These are phyloP conservation scores for Lotmaria passim DNA, from an alignment of 208 protist genomes.

Conservation along the genomic window DNA sequence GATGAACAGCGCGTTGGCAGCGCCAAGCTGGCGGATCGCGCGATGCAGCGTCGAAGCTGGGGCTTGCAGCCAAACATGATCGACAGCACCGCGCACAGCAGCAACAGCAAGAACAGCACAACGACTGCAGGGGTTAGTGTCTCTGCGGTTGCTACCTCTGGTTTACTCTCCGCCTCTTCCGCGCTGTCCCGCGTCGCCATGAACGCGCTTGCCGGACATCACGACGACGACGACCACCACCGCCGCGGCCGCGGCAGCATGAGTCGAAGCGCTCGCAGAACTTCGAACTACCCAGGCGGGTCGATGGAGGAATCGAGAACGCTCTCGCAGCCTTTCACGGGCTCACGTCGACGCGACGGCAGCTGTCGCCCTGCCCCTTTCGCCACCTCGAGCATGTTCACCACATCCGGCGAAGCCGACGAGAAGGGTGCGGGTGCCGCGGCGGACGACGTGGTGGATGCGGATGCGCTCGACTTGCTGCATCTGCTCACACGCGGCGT, in stretches of 20 bases:
- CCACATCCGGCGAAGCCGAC: neutral
- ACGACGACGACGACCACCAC: too few species aligned
- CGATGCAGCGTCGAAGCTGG: constrained; percentile 34
- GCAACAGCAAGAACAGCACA: neutral
- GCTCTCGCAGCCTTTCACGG: constrained; percentile 23
- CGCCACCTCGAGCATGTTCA: neutral
- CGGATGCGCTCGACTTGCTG: constrained; percentile 57
- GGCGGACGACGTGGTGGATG: constrained; percentile 8
- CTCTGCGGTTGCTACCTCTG: neutral
- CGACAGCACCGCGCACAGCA: constrained; percentile 23
- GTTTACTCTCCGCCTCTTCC: neutral
- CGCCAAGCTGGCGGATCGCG: constrained; percentile 50
- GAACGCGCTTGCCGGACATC: too few species aligned
- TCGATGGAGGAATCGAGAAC: neutral
- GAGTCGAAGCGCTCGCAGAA: neutral
- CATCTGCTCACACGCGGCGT: constrained; percentile 75
- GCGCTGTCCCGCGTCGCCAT: neutral
- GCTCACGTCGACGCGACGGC: constrained; percentile 15
- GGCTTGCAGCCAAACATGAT: constrained; percentile 47
- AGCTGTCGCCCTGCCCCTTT: constrained; percentile 22
- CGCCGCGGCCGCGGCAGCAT: constrained; percentile 2
- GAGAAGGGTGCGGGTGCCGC: too few species aligned
- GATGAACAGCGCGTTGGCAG: constrained; percentile 62
- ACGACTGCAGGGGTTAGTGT: neutral
- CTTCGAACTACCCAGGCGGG: too few species aligned